Base-by-base conservation (phyloP, 495 filamentous ascomycete species). In the Penicillium canescens region DNA sequence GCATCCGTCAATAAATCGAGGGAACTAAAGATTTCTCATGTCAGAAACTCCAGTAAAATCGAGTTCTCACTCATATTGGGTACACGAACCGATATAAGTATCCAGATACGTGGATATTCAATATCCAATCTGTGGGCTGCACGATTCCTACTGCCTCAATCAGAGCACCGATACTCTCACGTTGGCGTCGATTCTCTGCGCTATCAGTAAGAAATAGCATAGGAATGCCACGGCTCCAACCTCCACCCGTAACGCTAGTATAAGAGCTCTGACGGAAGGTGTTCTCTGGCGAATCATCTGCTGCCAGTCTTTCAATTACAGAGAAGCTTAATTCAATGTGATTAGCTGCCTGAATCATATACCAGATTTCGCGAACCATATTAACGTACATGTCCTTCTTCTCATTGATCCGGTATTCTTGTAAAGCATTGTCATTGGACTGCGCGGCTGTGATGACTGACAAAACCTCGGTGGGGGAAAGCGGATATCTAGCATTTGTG, bases 151-250 rank as follows among this genome's bases (percentile, higher is more conserved):
- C 52, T 4, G 37, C 26, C 21, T 31, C 38, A 11, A 72, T 10
- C 23, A 70, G 57, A 1, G 41, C 40, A 0, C 67, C 65, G 14
- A 65, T 53, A 31, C 18, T 24, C 10, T 52, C 58, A 20, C 69
- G 26, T 12, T 68, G 67, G 21, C 33, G 39, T n/a, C 69, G 69
- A 35, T 64, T 70, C 44, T 72, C 69, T 10, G 43, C 39, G 11
- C 37, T 47, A 52, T 68, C 67, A 3, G 55, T 59, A 8, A 53
- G 55, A 57, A 68, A 73, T 13, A 60, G 36, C 45, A 63, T 42
- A 0, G 56, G 64, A 3, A 49, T 4, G 5, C 62, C 59, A 11
- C n/a, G 12, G 1, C 63, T 58, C 20, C 52, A 58, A 7, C 68
- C 65, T 8, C 65, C 65, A 20, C 68, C 65, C 1, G 65, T 69